These are phyloP conservation scores for Zymoseptoria ardabiliae DNA, from an alignment of 2,329 filamentous ascomycete genomes.

Conservation along the genomic window DNA sequence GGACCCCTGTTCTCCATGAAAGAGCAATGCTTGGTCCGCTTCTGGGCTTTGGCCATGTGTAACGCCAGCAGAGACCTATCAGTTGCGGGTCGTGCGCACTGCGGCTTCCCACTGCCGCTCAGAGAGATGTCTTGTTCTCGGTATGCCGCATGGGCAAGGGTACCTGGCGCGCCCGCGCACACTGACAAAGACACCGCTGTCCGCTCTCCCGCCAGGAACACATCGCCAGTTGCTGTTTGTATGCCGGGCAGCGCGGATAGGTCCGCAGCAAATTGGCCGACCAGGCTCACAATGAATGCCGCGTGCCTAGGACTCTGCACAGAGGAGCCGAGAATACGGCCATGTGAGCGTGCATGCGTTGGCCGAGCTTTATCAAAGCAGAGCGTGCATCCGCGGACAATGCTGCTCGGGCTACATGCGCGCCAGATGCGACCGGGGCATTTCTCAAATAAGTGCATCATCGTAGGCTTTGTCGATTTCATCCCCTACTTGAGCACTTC, in stretches of 20 bases:
- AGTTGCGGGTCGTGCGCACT: constrained; percentile 16
- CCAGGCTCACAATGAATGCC: constrained; percentile 15
- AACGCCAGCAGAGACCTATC: constrained; percentile 13
- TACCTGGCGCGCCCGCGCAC: constrained; percentile 8
- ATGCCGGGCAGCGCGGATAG: constrained; percentile 15
- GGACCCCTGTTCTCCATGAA: background rate
- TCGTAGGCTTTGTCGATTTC: constrained; percentile 15
- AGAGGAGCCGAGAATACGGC: constrained; percentile 15
- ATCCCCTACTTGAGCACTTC: constrained; percentile 8
- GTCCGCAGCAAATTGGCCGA: constrained; percentile 3
- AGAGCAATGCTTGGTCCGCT: background rate
- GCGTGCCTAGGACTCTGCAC: constrained; percentile 4
- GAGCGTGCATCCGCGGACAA: constrained; percentile 22
- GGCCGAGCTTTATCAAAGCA: constrained; percentile 19
- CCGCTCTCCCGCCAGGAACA: constrained; percentile 12
- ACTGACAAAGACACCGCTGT: constrained; percentile 19
- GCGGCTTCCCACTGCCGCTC: constrained; percentile 12
- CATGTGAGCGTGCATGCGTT: constrained; percentile 24
- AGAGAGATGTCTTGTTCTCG: constrained; percentile 12
- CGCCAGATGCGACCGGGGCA: constrained; percentile 18
- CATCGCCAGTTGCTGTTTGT: constrained; percentile 16
- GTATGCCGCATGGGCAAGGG: constrained; percentile 17
- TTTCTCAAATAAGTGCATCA: constrained; percentile 22
- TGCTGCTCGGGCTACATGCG: constrained; percentile 17
- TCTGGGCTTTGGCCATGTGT: constrained; percentile 7